phyloP scores from a whole-genome alignment of 352 stramenopile species.

The Globisporangium paddicum region DNA sequence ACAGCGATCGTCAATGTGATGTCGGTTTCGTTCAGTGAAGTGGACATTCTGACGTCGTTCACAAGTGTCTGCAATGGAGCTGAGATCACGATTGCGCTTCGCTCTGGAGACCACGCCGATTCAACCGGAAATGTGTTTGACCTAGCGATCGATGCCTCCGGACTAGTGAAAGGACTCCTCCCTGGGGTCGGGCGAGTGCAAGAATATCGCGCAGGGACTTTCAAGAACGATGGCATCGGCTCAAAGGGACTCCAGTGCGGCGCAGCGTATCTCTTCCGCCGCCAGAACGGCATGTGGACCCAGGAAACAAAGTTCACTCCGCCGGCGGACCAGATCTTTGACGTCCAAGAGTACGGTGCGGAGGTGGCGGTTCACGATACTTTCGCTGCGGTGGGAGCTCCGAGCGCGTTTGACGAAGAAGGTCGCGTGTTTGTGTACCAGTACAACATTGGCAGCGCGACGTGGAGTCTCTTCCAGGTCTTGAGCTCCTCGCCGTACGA shows the following conservation, averaged over 20 bases:
- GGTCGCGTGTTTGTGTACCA: slow-evolving; percentile 77
- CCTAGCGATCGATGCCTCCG: slow-evolving; percentile 37
- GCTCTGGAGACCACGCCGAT: slow-evolving; percentile 54
- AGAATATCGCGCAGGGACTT: slow-evolving; percentile 57
- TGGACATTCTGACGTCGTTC: slow-evolving; percentile 53
- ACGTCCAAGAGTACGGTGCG: slow-evolving; percentile 53
- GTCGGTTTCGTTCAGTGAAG: slow-evolving; percentile 42
- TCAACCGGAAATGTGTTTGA: slow-evolving; percentile 50
- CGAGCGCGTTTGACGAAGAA: slow-evolving; percentile 45
- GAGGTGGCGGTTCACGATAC: slow-evolving; percentile 41
- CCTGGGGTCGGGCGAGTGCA: slow-evolving; percentile 30
- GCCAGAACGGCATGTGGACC: slow-evolving; percentile 38
- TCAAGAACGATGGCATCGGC: slow-evolving; percentile 43
- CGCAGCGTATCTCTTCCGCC: slow-evolving; percentile 60
- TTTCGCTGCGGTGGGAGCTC: slow-evolving; percentile 59
- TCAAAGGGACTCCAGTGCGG: slow-evolving; percentile 71
- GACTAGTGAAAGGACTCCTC: slow-evolving; percentile 33
- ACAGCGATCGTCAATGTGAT: slow-evolving; percentile 49
- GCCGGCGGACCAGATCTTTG: slow-evolving; percentile 27
- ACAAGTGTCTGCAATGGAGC: slow-evolving; percentile 37
- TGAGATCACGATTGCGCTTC: slow-evolving; percentile 53
- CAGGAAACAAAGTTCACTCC: slow-evolving; percentile 53
- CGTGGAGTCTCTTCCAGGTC: slow-evolving; percentile 67
- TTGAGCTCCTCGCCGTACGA: slow-evolving; percentile 47
- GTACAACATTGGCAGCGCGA: slow-evolving; percentile 28